Percentiles rank a stretch among this genome's conserved stretches.
These are phyloP conservation scores for Cladosporium velox DNA, from an alignment of 2,329 filamentous ascomycete genomes.

Conservation along the genomic window DNA sequence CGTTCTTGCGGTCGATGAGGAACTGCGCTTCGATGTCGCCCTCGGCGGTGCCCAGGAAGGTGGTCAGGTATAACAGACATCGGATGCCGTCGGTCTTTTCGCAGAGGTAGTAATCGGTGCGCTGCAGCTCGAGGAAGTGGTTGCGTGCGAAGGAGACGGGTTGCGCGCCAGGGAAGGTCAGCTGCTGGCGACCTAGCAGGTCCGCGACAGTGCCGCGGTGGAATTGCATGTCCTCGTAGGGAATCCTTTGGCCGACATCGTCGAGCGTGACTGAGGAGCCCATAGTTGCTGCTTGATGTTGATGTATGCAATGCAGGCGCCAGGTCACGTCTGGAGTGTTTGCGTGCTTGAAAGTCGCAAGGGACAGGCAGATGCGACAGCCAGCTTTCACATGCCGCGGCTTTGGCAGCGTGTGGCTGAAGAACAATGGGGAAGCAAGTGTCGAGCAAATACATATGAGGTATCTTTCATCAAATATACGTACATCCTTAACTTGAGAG, in stretches of 20 bases:
- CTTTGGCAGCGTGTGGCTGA: neutral
- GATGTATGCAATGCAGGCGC: neutral
- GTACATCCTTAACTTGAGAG: neutral
- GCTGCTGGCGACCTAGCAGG: slow-evolving; percentile 69
- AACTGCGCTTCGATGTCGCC: slow-evolving; percentile 68
- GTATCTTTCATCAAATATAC: neutral
- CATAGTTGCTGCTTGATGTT: neutral
- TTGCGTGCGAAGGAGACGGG: slow-evolving; percentile 85
- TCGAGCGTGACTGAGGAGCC: slow-evolving; percentile 31
- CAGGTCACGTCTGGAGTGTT: neutral
- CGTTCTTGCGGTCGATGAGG: slow-evolving; percentile 96
- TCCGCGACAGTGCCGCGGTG: slow-evolving; percentile 38
- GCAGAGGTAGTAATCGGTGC: slow-evolving; percentile 92
- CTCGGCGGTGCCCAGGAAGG: slow-evolving; percentile 47
- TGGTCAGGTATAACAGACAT: slow-evolving; percentile 88
- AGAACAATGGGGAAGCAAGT: neutral
- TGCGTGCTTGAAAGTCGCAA: neutral
- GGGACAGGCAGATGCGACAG: neutral
- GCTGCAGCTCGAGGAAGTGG: slow-evolving; percentile 79
- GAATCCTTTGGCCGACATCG: slow-evolving; percentile 28
- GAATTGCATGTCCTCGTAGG: slow-evolving; percentile 30
- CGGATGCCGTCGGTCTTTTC: slow-evolving; percentile 97
- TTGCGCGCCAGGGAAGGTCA: slow-evolving; percentile 83
- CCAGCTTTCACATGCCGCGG: slow-evolving; percentile 12
- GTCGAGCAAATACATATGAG: neutral